Conservation (phyloP, 192 early-diverging fungal genomes). For the Backusella parvicylindrica region DNA sequence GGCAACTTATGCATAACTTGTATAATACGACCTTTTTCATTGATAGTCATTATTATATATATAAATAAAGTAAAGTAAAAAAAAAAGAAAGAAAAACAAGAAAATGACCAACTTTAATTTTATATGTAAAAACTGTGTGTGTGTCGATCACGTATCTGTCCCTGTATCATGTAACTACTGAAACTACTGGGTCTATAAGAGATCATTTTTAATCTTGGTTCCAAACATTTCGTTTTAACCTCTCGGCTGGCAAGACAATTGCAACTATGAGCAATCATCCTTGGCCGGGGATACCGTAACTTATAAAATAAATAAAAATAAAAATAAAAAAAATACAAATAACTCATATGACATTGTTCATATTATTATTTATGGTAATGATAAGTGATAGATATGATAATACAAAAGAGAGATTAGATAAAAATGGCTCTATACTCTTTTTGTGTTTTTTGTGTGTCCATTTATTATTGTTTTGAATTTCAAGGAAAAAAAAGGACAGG, state of each 20-base stretch:
- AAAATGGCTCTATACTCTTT: not conserved
- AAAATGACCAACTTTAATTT: not conserved
- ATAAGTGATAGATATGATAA: not conserved
- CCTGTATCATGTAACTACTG: not conserved
- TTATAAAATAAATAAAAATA: not conserved
- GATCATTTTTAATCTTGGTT: constrained; percentile 19
- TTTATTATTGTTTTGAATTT: not conserved
- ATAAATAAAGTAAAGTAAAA: not conserved
- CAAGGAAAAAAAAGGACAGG: too few species aligned
- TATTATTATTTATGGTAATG: not conserved
- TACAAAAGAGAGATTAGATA: not conserved
- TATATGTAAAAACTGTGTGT: not conserved
- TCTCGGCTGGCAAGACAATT: constrained; percentile 25
- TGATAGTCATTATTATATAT: constrained; percentile 43
- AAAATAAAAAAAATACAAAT: not conserved
- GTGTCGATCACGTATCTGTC: constrained; percentile 27
- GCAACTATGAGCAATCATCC: constrained; percentile 18
- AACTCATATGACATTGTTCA: not conserved
- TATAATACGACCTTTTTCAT: constrained; percentile 41
- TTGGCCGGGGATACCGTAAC: constrained; percentile 22
- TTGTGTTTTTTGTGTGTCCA: not conserved
- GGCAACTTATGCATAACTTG: constrained; percentile 56
- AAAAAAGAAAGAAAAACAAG: not conserved
- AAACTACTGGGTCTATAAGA: constrained; percentile 17
- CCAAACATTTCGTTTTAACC: constrained; percentile 10